A percentile compares a stretch with the other conserved stretches of the same genome.
Evolutionary conservation across 169 alveolate genomes (phyloP).

Genomic region (Plasmodium billcollinsi): DNA sequence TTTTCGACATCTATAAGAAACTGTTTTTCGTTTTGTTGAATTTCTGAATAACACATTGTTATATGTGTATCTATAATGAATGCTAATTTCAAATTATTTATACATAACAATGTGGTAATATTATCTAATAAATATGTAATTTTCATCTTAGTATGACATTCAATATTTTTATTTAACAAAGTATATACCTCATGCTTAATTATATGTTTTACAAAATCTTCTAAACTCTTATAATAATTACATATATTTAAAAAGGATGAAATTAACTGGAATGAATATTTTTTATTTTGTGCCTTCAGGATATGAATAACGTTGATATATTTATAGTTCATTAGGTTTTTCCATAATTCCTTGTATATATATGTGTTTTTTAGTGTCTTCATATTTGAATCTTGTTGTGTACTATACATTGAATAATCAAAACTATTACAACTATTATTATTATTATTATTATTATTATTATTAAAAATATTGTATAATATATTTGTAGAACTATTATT

Average conservation of each 20-base stretch:
- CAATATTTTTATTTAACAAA: conserved; percentile 38
- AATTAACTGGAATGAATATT: conserved; percentile 11
- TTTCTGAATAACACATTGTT: conserved; percentile 21
- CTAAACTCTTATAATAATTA: conserved; percentile 37
- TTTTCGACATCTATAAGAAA: not conserved
- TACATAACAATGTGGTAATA: conserved; percentile 39
- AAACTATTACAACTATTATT: no score
- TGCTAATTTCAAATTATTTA: conserved; percentile 12
- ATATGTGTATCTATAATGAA: conserved; percentile 27
- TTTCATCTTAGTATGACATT: conserved; percentile 65
- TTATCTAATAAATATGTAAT: conserved; percentile 45
- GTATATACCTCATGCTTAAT: conserved; percentile 73
- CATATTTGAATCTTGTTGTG: no score
- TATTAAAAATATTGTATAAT: no score
- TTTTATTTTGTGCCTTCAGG: conserved; percentile 21
- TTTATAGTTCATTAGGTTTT: conserved; percentile 49
- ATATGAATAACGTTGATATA: conserved; percentile 67
- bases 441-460: no score
- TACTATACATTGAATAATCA: no score
- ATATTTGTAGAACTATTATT: no score
- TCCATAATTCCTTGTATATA: conserved; percentile 63
- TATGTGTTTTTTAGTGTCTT: conserved; percentile 14
- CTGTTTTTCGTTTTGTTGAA: conserved; percentile 10
- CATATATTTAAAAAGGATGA: conserved; percentile 43
- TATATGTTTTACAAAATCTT: conserved; percentile 61